These are phyloP conservation scores for Gyrodon lividus DNA, from an alignment of 768 basidiomycete species.

Conservation along the genomic window DNA sequence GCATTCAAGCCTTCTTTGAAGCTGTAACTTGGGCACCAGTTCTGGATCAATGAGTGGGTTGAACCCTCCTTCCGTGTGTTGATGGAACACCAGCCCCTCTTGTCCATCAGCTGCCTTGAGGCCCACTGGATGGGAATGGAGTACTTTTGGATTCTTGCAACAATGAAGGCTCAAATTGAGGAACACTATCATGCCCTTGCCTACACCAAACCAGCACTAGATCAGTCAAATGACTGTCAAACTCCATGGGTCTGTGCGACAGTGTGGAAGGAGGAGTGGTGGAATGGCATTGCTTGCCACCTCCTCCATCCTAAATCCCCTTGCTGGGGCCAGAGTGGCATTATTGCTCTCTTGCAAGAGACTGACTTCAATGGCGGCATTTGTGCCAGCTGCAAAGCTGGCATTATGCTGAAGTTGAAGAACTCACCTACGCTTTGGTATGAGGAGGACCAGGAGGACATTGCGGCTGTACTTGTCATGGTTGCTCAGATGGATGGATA, in stretches of 20 bases:
- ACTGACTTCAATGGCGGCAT: no score
- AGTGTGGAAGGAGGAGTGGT: conserved; percentile 8
- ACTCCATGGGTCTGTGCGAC: neutral
- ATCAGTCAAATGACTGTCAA: neutral
- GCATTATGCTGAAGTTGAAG: no score
- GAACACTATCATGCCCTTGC: neutral
- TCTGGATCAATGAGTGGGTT: conserved; percentile 8
- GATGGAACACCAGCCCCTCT: conserved; percentile 3
- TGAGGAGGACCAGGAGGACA: no score
- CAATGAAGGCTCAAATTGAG: conserved; percentile 1
- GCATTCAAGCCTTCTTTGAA: neutral
- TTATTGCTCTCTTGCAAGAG: no score
- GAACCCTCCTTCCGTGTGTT: conserved; percentile 6
- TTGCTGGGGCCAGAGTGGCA: no score
- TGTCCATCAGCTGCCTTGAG: neutral
- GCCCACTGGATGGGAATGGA: neutral
- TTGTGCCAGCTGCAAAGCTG: no score
- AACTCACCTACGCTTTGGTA: no score
- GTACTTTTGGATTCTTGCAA: conserved; percentile 1
- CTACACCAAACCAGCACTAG: neutral
- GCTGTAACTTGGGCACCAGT: conserved; percentile 8
- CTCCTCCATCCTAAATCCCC: conserved; percentile 6
- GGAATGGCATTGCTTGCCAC: conserved; percentile 6
- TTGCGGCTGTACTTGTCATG: no score
- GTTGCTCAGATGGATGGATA: no score